Base-by-base conservation (phyloP, 164 flowering plant genomes). In the Akebia trifoliata region DNA sequence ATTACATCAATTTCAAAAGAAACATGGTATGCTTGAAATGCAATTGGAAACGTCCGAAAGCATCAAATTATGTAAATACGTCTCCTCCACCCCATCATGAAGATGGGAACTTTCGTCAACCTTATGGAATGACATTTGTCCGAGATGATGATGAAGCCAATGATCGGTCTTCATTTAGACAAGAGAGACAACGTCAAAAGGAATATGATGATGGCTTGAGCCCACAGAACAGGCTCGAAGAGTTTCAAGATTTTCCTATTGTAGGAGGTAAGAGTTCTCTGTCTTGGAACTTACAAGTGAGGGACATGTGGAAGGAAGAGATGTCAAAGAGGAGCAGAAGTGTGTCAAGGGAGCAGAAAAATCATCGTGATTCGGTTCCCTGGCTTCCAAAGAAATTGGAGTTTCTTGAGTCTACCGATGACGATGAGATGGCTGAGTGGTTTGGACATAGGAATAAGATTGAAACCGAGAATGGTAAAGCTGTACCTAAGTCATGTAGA, bases 1-100 rank as follows among this genome's bases (percentile, higher is more conserved):
- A 82, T 71, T 87, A 78, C 70, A 67, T 90, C 36, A 90, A 90
- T 57, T 90, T 87, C 64, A 78, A 76, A 66, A 81, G 71, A 66
- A 90, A 90, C 67, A 77, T 69, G 80, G 72, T 73, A 14, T 90
- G 95, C 67, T 66, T 85, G 75, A 85, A 80, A 66, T 87, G 95
- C 32, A 82, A 85, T 45, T 73, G 86, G 70, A 78, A 67, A 72
- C 63, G 90, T 24, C 89, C 82, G 1, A 85, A 79, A 61, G 74
- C 82, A 50, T 63, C 62, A 40, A 71, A 62, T 36, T n/a, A 50
- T 54, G 22, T 65, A n/a, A 60, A 48, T 4, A 15, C 31, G 20
- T 52, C 66, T 54, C 40, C 68, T 66, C 69, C 45, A 29, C 18
- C 7, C 26, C 51, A 34, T 0, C 59, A 24, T 11, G 53, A 52